These are phyloP conservation scores for Phytophthora citricola DNA, from an alignment of 352 stramenopile species.

Conservation along the genomic window DNA sequence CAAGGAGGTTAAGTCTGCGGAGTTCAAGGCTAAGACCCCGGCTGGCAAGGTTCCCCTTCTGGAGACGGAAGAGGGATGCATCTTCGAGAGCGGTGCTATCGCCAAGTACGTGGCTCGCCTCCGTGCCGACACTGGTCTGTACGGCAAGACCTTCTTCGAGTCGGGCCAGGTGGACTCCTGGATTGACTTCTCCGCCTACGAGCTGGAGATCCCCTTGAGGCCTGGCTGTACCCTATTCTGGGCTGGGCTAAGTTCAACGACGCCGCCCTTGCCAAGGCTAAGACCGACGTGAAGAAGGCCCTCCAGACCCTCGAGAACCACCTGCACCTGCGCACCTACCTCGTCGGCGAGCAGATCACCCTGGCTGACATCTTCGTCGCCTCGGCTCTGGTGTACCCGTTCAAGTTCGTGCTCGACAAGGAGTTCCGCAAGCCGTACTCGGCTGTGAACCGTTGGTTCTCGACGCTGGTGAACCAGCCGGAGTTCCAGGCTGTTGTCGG, in stretches of 20 bases:
- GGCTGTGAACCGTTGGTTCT: constrained; percentile 93
- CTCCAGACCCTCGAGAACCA: constrained; percentile 90
- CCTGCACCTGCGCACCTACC: constrained; percentile 90
- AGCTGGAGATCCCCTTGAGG: constrained; percentile 91
- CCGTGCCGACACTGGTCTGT: constrained; percentile 87
- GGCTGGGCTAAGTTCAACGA: constrained; percentile 86
- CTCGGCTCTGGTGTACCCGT: constrained; percentile 93
- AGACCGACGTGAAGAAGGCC: constrained; percentile 87
- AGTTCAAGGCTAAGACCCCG: constrained; percentile 89
- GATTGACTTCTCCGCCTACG: constrained; percentile 93
- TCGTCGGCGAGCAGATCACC: constrained; percentile 93
- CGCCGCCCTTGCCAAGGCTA: constrained; percentile 81
- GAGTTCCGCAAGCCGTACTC: constrained; percentile 89
- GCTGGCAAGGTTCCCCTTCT: constrained; percentile 89
- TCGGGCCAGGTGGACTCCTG: constrained; percentile 92
- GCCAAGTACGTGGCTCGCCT: constrained; percentile 92
- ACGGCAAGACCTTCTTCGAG: constrained; percentile 92
- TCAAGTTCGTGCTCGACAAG: constrained; percentile 94
- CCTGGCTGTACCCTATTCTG: constrained; percentile 92
- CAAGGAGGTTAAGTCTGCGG: constrained; percentile 62
- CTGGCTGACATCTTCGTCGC: constrained; percentile 93
- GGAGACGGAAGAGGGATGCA: constrained; percentile 84
- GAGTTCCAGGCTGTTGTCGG: constrained; percentile 94
- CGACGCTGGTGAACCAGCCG: constrained; percentile 93
- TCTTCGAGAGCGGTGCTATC: constrained; percentile 94